A percentile compares a stretch with the other conserved stretches of the same genome.
Evolutionary conservation across 2,329 filamentous ascomycete species (phyloP).

Genomic region (Aschersonia sp.): DNA sequence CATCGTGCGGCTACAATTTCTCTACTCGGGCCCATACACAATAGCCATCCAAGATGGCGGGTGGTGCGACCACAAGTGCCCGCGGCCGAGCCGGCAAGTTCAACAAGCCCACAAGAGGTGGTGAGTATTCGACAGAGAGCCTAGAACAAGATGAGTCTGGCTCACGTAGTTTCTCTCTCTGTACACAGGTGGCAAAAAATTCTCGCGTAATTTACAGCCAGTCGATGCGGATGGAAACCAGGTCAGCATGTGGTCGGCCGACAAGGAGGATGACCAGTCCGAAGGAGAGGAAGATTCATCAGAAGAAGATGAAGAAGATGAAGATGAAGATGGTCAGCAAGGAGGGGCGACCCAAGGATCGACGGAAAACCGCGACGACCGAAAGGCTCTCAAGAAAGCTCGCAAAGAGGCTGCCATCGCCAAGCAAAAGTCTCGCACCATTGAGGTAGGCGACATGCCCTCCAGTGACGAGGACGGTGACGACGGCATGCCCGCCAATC

Average conservation of each 20-base stretch:
- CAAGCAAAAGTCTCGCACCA: constrained; percentile 52
- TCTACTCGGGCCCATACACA: not conserved
- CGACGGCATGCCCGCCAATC: constrained; percentile 67
- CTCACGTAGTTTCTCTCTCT: no score
- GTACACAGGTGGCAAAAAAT: constrained; percentile 73
- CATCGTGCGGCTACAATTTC: not conserved
- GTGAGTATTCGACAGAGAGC: constrained; percentile 29
- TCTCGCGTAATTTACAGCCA: constrained; percentile 80
- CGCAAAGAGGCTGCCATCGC: constrained; percentile 82
- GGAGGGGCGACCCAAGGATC: constrained; percentile 27
- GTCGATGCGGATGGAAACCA: constrained; percentile 81
- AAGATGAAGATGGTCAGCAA: constrained; percentile 32
- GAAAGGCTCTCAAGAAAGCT: constrained; percentile 74
- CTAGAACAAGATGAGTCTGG: no score
- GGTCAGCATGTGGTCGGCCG: constrained; percentile 72
- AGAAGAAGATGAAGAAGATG: constrained; percentile 25
- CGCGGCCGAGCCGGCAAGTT: constrained; percentile 87
- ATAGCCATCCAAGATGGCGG: constrained; percentile 25
- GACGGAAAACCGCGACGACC: constrained; percentile 61
- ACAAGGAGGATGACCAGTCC: constrained; percentile 37
- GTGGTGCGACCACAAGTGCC: constrained; percentile 28
- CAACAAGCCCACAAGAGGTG: constrained; percentile 83
- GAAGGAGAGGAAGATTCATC: constrained; percentile 37
- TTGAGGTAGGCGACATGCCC: constrained; percentile 77
- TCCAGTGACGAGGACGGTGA: constrained; percentile 52